Percentiles rank a stretch among this genome's conserved stretches.
phyloP scores from a whole-genome alignment of 2,329 filamentous ascomycete species.

The Sporothrix phasma region DNA sequence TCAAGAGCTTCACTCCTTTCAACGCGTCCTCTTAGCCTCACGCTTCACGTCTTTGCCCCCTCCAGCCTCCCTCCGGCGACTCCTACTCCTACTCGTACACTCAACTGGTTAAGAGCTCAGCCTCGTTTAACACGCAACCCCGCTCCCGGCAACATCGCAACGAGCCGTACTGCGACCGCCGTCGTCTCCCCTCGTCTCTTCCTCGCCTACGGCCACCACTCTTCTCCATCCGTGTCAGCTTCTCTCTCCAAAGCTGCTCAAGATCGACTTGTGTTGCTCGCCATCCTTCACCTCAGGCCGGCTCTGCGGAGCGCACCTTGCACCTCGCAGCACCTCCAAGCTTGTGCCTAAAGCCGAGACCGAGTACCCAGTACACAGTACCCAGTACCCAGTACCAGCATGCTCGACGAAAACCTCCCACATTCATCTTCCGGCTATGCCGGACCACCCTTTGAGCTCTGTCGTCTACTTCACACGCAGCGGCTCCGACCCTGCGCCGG shows the following conservation, averaged over 20 bases:
- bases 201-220: background rate
- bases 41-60: background rate
- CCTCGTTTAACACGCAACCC: slow-evolving; percentile 2
- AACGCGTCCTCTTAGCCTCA: background rate
- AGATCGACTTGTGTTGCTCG: background rate
- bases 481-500: slow-evolving; percentile 68
- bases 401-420: slow-evolving; percentile 94
- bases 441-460: slow-evolving; percentile 45
- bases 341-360: too few species aligned
- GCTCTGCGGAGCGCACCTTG: background rate
- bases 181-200: background rate
- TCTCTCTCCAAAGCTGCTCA: background rate
- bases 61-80: background rate
- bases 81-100: background rate
- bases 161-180: background rate
- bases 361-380: too few species aligned
- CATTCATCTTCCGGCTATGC: slow-evolving; percentile 45
- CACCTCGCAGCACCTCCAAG: too few species aligned
- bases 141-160: background rate
- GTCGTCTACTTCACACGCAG: slow-evolving; percentile 55
- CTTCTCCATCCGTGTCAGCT: background rate
- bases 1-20: background rate
- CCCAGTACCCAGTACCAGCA: too few species aligned
- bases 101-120: background rate
- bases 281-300: background rate